Evolutionary conservation across 2,329 filamentous ascomycete species (phyloP).

Genomic region (Clarireedia paspali): DNA sequence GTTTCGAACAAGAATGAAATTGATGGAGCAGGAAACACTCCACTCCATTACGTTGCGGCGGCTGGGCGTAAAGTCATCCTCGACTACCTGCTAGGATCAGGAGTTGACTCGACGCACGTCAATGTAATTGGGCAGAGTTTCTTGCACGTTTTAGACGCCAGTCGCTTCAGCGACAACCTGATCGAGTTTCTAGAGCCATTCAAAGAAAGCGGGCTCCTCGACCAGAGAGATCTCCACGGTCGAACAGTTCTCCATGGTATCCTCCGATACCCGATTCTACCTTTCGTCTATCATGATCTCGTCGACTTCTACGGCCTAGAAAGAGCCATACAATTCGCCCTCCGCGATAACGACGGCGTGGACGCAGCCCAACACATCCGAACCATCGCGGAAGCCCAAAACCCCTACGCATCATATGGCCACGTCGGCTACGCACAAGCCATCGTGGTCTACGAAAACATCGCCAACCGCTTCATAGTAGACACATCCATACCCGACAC

Average conservation of each 20-base stretch:
- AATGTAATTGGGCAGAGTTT: constrained; percentile 4
- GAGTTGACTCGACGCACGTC: neutral
- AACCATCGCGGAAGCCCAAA: neutral
- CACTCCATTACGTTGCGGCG: constrained; percentile 7
- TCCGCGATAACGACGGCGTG: constrained; percentile 4
- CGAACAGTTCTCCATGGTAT: constrained; percentile 4
- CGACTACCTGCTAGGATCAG: constrained; percentile 2
- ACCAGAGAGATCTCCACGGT: constrained; percentile 7
- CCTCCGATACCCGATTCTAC: constrained; percentile 4
- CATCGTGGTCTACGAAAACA: constrained; percentile 4
- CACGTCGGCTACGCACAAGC: constrained; percentile 1
- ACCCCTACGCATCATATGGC: constrained; percentile 4
- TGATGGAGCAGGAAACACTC: constrained; percentile 6
- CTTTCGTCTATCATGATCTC: constrained; percentile 1
- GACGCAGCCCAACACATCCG: constrained; percentile 8
- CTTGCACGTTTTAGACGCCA: constrained; percentile 7
- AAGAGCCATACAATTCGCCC: constrained; percentile 1
- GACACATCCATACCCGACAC: neutral
- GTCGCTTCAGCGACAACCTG: constrained; percentile 5
- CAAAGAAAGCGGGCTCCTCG: constrained; percentile 3
- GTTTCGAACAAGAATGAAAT: neutral
- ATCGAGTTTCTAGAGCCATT: constrained; percentile 4
- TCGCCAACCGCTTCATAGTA: constrained; percentile 3
- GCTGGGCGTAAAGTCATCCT: constrained; percentile 3
- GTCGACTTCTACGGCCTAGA: constrained; percentile 1